Conservation (phyloP, 805 yeast genomes). For the Candida xyloterini region DNA sequence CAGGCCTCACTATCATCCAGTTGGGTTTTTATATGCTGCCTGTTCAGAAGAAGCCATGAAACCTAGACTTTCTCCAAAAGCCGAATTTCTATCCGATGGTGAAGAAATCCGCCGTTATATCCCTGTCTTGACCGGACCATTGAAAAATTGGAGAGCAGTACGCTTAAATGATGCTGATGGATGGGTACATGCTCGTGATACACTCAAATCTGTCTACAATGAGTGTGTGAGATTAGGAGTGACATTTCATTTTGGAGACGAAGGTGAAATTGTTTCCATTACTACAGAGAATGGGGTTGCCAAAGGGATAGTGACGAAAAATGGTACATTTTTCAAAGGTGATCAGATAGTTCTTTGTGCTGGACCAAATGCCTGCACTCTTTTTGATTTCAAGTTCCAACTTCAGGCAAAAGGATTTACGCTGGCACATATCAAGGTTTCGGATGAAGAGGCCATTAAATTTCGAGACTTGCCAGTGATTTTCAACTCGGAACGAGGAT, state of each 20-base stretch:
- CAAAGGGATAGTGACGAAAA: slow-evolving; percentile 16
- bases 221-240: slow-evolving; percentile 21
- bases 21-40: slow-evolving; percentile 19
- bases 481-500: slow-evolving; percentile 41
- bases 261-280: slow-evolving; percentile 9
- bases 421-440: slow-evolving; percentile 37
- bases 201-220: slow-evolving; percentile 25
- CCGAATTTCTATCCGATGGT: slow-evolving; percentile 18
- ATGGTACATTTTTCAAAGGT: slow-evolving; percentile 29
- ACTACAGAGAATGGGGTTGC: slow-evolving; percentile 5
- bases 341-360: slow-evolving; percentile 33
- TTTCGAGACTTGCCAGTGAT: slow-evolving; percentile 40
- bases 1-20: slow-evolving; percentile 9
- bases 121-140: slow-evolving; percentile 11
- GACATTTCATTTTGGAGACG: slow-evolving; percentile 15
- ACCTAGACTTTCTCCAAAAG: slow-evolving; percentile 26
- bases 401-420: slow-evolving; percentile 39
- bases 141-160: slow-evolving; percentile 14
- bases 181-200: slow-evolving; percentile 29
- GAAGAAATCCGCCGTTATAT: slow-evolving; percentile 18
- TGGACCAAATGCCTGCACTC: slow-evolving; percentile 38
- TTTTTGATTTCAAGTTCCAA: slow-evolving; percentile 32
- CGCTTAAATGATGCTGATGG: slow-evolving; percentile 30
- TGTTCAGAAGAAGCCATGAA: slow-evolving; percentile 23
- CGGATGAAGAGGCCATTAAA: slow-evolving; percentile 33